Percentiles rank a stretch among this genome's conserved stretches.
phyloP scores from a whole-genome alignment of 106 monocot genomes.

The Vanilla planifolia region DNA sequence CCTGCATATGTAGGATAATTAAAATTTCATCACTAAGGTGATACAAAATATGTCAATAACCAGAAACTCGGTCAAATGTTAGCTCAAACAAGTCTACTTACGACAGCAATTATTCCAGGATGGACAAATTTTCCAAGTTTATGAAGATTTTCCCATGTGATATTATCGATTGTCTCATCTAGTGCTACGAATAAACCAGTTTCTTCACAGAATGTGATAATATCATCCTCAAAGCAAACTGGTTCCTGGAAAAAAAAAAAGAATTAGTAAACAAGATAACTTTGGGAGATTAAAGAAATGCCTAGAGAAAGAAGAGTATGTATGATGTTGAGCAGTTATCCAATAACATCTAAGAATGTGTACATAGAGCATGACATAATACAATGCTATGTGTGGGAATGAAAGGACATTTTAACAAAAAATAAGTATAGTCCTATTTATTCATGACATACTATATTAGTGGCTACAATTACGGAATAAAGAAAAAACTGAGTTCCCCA shows the following conservation, averaged over 20 bases:
- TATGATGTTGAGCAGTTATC: background rate
- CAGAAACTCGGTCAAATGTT: background rate
- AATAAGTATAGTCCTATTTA: too few relatives aligned
- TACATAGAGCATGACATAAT: too few relatives aligned
- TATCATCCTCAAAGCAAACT: conserved; percentile 64
- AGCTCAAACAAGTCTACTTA: too few relatives aligned
- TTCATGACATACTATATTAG: too few relatives aligned
- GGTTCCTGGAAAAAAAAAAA: conserved; percentile 70
- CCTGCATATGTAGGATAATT: conserved; percentile 32
- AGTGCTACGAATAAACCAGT: conserved; percentile 70
- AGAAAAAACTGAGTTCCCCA: too few relatives aligned
- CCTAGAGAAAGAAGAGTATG: background rate
- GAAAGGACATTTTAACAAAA: too few relatives aligned
- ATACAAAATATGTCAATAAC: background rate
- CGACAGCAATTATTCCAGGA: conserved; percentile 81
- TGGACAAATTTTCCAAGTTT: conserved; percentile 54
- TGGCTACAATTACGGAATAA: too few relatives aligned
- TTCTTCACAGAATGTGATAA: conserved; percentile 84
- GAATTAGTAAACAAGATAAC: conserved; percentile 4
- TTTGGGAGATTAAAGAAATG: background rate
- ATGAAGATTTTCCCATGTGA: conserved; percentile 37
- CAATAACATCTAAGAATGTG: too few relatives aligned
- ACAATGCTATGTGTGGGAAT: too few relatives aligned
- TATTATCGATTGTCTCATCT: conserved; percentile 79
- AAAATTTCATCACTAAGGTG: conserved; percentile 8